A percentile compares a stretch with the other conserved stretches of the same genome.
phyloP scores from a whole-genome alignment of 169 alveolate species.

The Eimeria necatrix region DNA sequence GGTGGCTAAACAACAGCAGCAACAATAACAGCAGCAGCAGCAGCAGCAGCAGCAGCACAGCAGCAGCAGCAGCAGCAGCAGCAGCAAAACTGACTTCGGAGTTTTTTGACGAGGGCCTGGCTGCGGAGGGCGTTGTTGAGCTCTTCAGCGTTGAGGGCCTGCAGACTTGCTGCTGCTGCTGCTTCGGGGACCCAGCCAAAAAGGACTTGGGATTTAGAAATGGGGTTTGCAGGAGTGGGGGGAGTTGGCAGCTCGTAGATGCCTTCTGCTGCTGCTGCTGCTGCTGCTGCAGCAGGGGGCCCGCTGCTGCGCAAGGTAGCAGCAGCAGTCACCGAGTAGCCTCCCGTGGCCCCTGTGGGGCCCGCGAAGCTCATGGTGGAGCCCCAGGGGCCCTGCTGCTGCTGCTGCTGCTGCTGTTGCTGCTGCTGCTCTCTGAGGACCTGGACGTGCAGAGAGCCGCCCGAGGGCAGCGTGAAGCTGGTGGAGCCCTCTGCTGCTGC shows the following conservation, averaged over 20 bases:
- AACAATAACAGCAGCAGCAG: too few species aligned
- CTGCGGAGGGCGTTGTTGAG: slow-evolving; percentile 12
- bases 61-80: too few species aligned
- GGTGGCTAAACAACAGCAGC: too few species aligned
- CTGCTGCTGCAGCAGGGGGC: not conserved
- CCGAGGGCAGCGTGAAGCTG: not conserved
- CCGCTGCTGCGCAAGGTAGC: not conserved
- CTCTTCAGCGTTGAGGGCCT: not conserved
- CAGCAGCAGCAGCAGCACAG: too few species aligned
- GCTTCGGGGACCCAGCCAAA: slow-evolving; percentile 38
- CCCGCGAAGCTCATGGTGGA: not conserved
- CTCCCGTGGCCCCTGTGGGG: not conserved
- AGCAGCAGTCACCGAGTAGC: not conserved
- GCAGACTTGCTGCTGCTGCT: not conserved
- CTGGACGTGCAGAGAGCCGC: not conserved
- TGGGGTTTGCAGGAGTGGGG: not conserved
- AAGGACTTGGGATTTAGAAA: not conserved
- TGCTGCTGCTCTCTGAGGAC: not conserved
- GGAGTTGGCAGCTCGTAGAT: not conserved
- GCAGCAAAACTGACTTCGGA: not conserved
- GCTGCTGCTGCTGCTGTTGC: not conserved
- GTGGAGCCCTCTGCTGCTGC: not conserved
- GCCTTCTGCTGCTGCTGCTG: not conserved
- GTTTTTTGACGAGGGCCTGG: not conserved
- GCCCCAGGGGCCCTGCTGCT: not conserved